phyloP scores from a whole-genome alignment of 345 rosid genomes.

The sweet orange (Citrus sinensis) region DNA sequence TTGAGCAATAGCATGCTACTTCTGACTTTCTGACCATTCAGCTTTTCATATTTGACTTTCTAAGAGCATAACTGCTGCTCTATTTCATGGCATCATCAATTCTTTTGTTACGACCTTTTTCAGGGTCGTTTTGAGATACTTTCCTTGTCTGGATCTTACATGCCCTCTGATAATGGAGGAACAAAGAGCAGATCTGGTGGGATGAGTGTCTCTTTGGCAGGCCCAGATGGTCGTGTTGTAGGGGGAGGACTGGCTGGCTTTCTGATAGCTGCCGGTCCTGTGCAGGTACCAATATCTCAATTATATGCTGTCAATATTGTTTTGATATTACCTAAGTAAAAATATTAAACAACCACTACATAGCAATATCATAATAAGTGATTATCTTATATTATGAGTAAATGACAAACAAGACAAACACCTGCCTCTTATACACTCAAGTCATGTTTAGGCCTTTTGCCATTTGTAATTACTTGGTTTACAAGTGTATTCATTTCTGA shows the following conservation, averaged over 20 bases:
- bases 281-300: constrained; percentile 51
- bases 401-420: background rate
- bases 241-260: constrained; percentile 95
- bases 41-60: background rate
- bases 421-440: background rate
- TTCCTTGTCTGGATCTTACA: constrained; percentile 84
- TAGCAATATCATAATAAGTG: background rate
- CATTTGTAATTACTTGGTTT: background rate
- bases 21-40: background rate
- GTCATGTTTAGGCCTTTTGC: background rate
- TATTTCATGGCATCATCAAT: background rate
- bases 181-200: constrained; percentile 90
- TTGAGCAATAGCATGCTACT: background rate
- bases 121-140: constrained; percentile 98
- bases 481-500: constrained; percentile 21
- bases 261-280: constrained; percentile 89
- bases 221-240: constrained; percentile 87
- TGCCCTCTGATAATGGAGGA: constrained; percentile 68
- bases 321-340: background rate
- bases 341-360: background rate
- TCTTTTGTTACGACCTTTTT: background rate
- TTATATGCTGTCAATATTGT: background rate
- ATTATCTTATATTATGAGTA: background rate
- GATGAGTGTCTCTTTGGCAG: constrained; percentile 91
- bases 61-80: background rate